These are phyloP conservation scores for Bipolaris bicolor DNA, from an alignment of 2,329 filamentous ascomycete genomes.

Conservation along the genomic window DNA sequence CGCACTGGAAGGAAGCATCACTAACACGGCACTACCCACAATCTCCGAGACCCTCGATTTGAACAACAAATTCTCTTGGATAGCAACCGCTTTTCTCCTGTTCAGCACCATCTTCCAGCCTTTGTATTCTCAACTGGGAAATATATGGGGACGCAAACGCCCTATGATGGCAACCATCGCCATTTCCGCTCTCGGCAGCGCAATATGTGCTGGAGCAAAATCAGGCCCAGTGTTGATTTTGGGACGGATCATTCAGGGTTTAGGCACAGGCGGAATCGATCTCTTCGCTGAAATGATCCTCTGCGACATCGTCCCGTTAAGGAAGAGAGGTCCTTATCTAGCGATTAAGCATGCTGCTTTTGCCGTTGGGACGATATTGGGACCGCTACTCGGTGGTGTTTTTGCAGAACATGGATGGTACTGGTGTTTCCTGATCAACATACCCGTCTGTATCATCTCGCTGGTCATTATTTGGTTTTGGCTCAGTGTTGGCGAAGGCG, in stretches of 20 bases:
- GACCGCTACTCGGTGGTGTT: constrained; percentile 41
- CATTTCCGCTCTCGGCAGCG: constrained; percentile 61
- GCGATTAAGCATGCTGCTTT: constrained; percentile 36
- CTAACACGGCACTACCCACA: constrained; percentile 51
- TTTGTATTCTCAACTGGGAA: constrained; percentile 57
- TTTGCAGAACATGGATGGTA: constrained; percentile 51
- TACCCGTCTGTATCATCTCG: constrained; percentile 41
- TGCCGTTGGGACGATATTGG: constrained; percentile 36
- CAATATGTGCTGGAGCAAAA: constrained; percentile 57
- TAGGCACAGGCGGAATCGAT: constrained; percentile 56
- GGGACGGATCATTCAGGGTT: constrained; percentile 63
- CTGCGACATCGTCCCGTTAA: constrained; percentile 58
- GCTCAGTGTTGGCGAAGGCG: constrained; percentile 36
- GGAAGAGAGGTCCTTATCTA: constrained; percentile 53
- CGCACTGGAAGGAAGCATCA: constrained; percentile 47
- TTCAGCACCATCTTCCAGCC: constrained; percentile 56
- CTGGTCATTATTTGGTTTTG: constrained; percentile 37
- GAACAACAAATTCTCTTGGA: constrained; percentile 34
- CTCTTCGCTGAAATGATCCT: constrained; percentile 57
- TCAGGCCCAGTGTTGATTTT: constrained; percentile 58
- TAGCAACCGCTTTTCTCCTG: constrained; percentile 37
- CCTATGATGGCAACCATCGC: constrained; percentile 48
- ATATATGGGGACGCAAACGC: constrained; percentile 60
- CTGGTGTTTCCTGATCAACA: constrained; percentile 54
- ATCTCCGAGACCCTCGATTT: constrained; percentile 42